Evolutionary conservation across 768 basidiomycete genomes (phyloP), one percentile per base, ranked within the genome.

Genomic region (Sarcodon sp.): DNA sequence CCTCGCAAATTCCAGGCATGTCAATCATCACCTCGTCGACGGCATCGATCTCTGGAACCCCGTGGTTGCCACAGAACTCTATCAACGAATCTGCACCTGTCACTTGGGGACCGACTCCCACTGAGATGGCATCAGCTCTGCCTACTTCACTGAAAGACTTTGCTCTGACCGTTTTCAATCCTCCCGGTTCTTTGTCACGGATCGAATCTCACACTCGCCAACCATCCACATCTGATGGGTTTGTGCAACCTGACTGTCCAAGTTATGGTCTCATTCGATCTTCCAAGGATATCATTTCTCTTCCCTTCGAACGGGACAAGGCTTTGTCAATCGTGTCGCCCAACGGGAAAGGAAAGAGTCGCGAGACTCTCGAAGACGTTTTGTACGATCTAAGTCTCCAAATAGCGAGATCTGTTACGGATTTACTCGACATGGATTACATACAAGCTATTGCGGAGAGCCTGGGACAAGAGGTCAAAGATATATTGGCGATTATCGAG

Each of bases 121-220:
- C 55, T 8, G 47, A 51, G 16, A 46, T 33, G 3, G 43, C 51
- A 18, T 54, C 54, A 1, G 33, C 57, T 8, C 47, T 58, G 15
- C 41, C 56, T 6, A 53, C 57, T 9, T 55, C 61, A 0, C 33
- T 54, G 27, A 60, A 61, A 51, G 58, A 59, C 33, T 59, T 66
- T 6, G 66, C 61, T 0, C 59, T 62, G 3, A 64, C 66, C 4
- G 59, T 68, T 43, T 64, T 68, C 47, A 68, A 54, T 32, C 66
- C 67, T 13, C 41, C 45, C 43, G 7, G 51, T 48, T 33, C 51
- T 55, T 34, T 51, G 59, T 32, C 34, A 44, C n/a, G 36, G 53
- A 10, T 34, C 53, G 6, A 45, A 47, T 9, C 35, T 33, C 38
- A 33, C 47, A 11, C 50, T 51, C 6, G 43, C 46, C 11, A 41